Evolutionary conservation across 345 rosid species (phyloP), one percentile per base, ranked within the genome.

Genomic region (Eutrema heterophyllum): DNA sequence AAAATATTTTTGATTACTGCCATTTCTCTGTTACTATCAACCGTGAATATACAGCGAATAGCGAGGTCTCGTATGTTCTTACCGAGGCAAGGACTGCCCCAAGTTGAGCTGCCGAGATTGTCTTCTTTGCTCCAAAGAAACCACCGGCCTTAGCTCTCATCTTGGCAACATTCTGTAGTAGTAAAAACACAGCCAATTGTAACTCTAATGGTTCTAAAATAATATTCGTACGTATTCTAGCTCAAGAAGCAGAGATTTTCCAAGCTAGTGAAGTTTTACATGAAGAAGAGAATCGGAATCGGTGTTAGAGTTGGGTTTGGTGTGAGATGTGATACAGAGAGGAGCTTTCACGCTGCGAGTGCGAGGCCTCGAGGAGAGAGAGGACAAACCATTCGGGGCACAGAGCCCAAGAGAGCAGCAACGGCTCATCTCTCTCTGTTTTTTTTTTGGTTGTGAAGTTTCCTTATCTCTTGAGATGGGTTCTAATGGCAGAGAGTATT

Each of bases 71-170:
- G 0, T 9, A 40, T 48, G 33, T 9, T 7, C 78, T 80, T 72
- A 89, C 96, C 59, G 84, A 41, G 71, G 85, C 85, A 46, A 86
- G 64, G 48, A 88, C 70, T 52, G 86, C 85, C 63, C 84, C 94
- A 50, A 85, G 61, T 78, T 83, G 89, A 73, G 87, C 61, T 53
- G 82, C 87, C 71, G 83, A 69, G 70, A 83, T 70, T 46, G 81
- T 69, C 53, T 73, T 86, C 67, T 83, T 88, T 16, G 48, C 58
- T 66, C 71, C 78, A 49, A 64, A 36, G 52, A 2, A 69, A 11
- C 63, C 76, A 33, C 10, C 18, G 3, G 74, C 46, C 27, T 60
- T 81, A 56, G 38, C 62, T 75, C 65, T 62, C 16, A 67, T 78
- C 66, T 73, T 71, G 13, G 53, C 38, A 27, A 59, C 61, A 76